Evolutionary conservation across 306 rosid genomes (phyloP).

Genomic region (Oxytropis ochrocephala): DNA sequence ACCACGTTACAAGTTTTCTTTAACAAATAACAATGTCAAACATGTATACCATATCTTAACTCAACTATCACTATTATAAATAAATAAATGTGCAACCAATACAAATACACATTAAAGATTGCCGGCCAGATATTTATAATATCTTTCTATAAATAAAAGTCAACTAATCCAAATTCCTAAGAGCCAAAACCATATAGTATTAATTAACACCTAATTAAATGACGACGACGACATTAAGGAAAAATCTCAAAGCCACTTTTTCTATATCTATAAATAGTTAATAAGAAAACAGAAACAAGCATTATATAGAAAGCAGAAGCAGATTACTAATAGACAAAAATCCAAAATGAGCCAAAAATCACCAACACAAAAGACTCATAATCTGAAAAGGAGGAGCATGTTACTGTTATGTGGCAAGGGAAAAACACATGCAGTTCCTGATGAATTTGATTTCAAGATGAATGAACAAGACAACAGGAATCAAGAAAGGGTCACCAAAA

Average conservation of each 20-base stretch:
- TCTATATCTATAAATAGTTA: constrained; percentile 19
- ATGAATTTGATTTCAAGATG: constrained; percentile 50
- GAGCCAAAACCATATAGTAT: constrained; percentile 11
- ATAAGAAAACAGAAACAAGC: not conserved
- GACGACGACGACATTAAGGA: not conserved
- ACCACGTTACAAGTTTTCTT: constrained; percentile 10
- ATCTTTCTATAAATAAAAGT: constrained; percentile 10
- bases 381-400: constrained; percentile 35
- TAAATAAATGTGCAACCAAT: not conserved
- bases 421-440: constrained; percentile 22
- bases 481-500: constrained; percentile 15
- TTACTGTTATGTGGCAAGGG: constrained; percentile 40
- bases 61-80: constrained; percentile 3
- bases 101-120: not conserved
- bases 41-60: not conserved
- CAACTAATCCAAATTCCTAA: constrained; percentile 22
- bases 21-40: not conserved
- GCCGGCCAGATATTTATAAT: constrained; percentile 9
- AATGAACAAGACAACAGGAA: constrained; percentile 17
- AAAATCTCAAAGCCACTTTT: constrained; percentile 5
- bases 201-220: not conserved
- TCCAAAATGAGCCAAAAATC: constrained; percentile 9
- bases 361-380: constrained; percentile 17
- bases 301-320: not conserved
- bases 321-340: not conserved